Percentiles rank a stretch among this genome's conserved stretches.
Conservation (phyloP, 129 eudicot genomes). For the Calendula officinalis region DNA sequence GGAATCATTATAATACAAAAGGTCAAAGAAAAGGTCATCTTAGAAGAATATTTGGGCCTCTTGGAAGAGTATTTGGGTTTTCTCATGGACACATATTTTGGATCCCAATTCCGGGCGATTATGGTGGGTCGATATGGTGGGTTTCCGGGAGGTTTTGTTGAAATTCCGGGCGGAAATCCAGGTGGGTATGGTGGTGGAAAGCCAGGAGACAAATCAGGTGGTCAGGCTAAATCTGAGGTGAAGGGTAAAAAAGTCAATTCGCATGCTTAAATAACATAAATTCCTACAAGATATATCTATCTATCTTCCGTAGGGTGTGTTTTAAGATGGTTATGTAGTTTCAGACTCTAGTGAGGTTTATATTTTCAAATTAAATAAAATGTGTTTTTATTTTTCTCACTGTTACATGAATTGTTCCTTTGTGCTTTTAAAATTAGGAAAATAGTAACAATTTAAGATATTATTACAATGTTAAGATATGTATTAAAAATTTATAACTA, state of each 20-base stretch:
- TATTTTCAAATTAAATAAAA: not conserved
- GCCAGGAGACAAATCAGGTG: not conserved
- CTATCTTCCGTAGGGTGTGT: not conserved
- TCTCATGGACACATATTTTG: too few relatives aligned
- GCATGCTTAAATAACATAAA: conserved; percentile 5
- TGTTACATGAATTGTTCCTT: conserved; percentile 7
- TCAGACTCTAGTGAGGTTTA: conserved; percentile 10
- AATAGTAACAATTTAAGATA: too few relatives aligned
- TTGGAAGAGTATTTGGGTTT: too few relatives aligned
- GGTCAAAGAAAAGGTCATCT: too few relatives aligned
- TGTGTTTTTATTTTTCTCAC: not conserved
- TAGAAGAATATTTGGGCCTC: too few relatives aligned
- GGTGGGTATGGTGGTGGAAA: not conserved
- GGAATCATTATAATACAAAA: too few relatives aligned
- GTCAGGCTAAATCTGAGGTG: not conserved
- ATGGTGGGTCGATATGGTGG: conserved; percentile 8
- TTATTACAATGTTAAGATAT: too few relatives aligned
- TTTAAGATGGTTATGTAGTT: not conserved
- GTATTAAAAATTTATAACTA: too few relatives aligned
- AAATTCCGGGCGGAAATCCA: not conserved
- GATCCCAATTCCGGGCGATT: too few relatives aligned
- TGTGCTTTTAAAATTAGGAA: too few relatives aligned
- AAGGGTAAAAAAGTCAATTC: conserved; percentile 12
- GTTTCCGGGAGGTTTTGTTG: conserved; percentile 2
- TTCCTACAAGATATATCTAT: not conserved